Percentiles rank a stretch among this genome's conserved stretches.
These are phyloP conservation scores for Strobilomyces confusus DNA, from an alignment of 768 basidiomycete genomes.

Conservation along the genomic window DNA sequence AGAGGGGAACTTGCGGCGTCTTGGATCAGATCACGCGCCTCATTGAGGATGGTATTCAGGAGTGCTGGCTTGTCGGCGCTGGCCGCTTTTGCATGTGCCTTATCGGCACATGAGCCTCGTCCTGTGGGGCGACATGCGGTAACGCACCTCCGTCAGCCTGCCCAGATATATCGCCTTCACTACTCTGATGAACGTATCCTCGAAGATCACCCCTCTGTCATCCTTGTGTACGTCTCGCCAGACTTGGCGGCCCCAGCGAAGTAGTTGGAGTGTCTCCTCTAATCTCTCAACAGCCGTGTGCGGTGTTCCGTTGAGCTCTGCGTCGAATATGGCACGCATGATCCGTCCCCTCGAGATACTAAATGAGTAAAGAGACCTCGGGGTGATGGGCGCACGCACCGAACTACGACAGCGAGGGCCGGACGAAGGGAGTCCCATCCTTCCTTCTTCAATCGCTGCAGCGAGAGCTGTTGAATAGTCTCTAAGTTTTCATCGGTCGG, in stretches of 20 bases:
- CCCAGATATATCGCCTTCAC: neutral
- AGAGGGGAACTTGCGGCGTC: neutral
- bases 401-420: neutral
- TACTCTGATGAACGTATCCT: neutral
- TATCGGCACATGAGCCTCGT: neutral
- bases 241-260: conserved; percentile 3
- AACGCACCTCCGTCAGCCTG: neutral
- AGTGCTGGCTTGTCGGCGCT: neutral
- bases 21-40: neutral
- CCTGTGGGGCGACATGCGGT: neutral
- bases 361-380: neutral
- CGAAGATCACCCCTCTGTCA: neutral
- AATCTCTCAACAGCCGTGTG: neutral
- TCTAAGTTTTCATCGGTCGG: neutral
- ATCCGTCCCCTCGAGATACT: neutral
- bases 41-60: conserved; percentile 1
- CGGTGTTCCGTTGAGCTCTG: neutral
- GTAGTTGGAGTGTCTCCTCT: neutral
- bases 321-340: neutral
- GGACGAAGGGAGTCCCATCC: conserved; percentile 2
- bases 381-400: neutral
- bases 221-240: neutral
- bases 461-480: neutral
- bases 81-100: neutral
- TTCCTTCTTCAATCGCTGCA: neutral